Evolutionary conservation across 1,139 yeast genomes (phyloP).

Genomic region (Geotrichum armillariae): DNA sequence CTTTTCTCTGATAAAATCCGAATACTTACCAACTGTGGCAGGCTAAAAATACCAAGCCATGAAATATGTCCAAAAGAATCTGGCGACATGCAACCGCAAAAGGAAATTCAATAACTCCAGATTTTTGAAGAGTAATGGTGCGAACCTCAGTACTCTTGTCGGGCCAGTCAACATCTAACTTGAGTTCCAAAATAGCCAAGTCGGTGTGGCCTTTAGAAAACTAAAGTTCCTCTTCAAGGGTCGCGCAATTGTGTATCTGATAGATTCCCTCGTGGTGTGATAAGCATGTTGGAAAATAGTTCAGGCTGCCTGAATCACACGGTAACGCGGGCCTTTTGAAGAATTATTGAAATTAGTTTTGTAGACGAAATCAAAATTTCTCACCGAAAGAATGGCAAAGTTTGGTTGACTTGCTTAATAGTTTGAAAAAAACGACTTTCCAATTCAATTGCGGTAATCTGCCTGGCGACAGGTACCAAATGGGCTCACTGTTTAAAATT

Average conservation of each 20-base stretch:
- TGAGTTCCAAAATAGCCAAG: conserved; percentile 92
- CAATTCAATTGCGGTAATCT: conserved; percentile 59
- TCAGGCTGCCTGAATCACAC: conserved; percentile 94
- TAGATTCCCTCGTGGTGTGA: conserved; percentile 90
- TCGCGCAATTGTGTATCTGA: conserved; percentile 95
- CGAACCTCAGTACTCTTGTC: conserved; percentile 88
- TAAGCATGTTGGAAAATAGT: conserved; percentile 70
- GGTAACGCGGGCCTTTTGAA: conserved; percentile 80
- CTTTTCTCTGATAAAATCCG: too few species aligned
- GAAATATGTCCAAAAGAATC: conserved; percentile 79
- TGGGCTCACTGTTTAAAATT: conserved; percentile 75
- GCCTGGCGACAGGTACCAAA: conserved; percentile 50
- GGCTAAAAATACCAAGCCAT: conserved; percentile 79
- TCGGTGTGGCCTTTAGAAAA: conserved; percentile 95
- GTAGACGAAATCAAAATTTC: conserved; percentile 70
- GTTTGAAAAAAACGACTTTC: conserved; percentile 82
- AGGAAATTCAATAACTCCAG: conserved; percentile 97
- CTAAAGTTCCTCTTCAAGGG: conserved; percentile 93
- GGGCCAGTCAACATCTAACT: conserved; percentile 95
- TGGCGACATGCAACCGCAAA: conserved; percentile 94
- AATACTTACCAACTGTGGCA: too few species aligned
- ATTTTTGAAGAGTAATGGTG: conserved; percentile 92
- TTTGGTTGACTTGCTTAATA: conserved; percentile 71
- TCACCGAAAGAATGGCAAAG: too few species aligned
- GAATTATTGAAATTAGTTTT: conserved; percentile 79